These are phyloP conservation scores for Hordeum marinum DNA, from an alignment of 176 grass and related monocot genomes.

Conservation along the genomic window DNA sequence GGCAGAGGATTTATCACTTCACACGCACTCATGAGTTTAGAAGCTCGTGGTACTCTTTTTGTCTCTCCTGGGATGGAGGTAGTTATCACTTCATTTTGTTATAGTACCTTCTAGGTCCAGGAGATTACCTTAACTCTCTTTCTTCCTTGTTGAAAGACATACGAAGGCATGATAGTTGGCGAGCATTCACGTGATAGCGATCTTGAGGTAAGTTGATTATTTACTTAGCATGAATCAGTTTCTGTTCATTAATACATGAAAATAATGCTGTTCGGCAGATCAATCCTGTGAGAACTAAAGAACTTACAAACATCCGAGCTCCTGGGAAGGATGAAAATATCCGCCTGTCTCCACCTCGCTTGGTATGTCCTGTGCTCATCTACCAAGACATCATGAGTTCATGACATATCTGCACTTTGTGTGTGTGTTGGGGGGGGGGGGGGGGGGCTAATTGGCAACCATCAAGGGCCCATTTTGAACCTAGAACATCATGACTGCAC, in stretches of 20 bases:
- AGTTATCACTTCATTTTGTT: constrained; percentile 27
- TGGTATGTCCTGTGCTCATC: constrained; percentile 47
- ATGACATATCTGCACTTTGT: background rate
- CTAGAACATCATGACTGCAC: background rate
- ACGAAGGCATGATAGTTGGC: constrained; percentile 95
- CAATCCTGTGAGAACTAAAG: constrained; percentile 97
- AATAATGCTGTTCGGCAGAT: constrained; percentile 44
- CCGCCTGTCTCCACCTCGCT: constrained; percentile 74
- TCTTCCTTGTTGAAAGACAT: constrained; percentile 51
- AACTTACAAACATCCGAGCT: constrained; percentile 89
- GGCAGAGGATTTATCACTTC: constrained; percentile 83
- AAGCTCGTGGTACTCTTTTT: constrained; percentile 96
- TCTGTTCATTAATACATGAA: constrained; percentile 13
- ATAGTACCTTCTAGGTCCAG: background rate
- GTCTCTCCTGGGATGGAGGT: constrained; percentile 98
- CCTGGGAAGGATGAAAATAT: constrained; percentile 98
- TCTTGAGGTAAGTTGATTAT: constrained; percentile 77
- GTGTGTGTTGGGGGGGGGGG: no score
- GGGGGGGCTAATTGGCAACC: background rate
- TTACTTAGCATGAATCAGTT: constrained; percentile 7
- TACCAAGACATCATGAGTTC: constrained; percentile 7
- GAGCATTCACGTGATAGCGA: constrained; percentile 96
- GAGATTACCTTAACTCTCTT: constrained; percentile 11
- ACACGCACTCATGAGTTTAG: constrained; percentile 95
- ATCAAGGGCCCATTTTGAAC: background rate